Evolutionary conservation across 345 rosid species (phyloP), one percentile per base, ranked within the genome.

Genomic region (Salix purpurea): DNA sequence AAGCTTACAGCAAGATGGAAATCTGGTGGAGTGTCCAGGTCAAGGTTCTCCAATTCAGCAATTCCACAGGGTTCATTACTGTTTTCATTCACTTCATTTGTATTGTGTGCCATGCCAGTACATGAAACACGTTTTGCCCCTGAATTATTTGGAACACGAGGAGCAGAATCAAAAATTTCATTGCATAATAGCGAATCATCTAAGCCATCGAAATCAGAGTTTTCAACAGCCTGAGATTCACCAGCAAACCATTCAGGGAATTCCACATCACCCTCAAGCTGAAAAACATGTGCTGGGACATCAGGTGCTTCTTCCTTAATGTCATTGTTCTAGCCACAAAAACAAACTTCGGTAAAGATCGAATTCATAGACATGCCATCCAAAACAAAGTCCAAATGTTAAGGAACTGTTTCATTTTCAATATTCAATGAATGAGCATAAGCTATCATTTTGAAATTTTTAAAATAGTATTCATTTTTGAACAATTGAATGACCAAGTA

Each of bases 21-120:
- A 73, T 90, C 96, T 52, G 98, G 99, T 1, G 96, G 95, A 21
- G 89, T 85, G 75, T 92, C 99, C 4, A 90, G 76, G 26, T 88
- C 94, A n/a, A 88, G 86, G 76, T 88, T 91, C 73, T 84, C 99
- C 1, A 89, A 85, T 80, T 91, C 97, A 28, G 91, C 71, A 64
- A 89, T 79, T 67, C 92, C 89, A 73, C 72, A 86, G 36, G 83
- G 48, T 30, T 74, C 67, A 28, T 65, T 65, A 26, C 61, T 30
- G 26, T 58, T 23, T 68, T 78, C 85, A 70, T 73, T 79, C 37
- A 72, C 28, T 77, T 82, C 81, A 50, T 75, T 78, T 1, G 46
- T 37, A 65, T 74, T 66, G 3, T 24, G 23, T 28, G 28, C 66
- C 77, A 30, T 19, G 16, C 74, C 76, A 14, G 77, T 61, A 73